phyloP scores from a whole-genome alignment of 371 early-diverging fungal genomes.

The Rhizopus microsporus region DNA sequence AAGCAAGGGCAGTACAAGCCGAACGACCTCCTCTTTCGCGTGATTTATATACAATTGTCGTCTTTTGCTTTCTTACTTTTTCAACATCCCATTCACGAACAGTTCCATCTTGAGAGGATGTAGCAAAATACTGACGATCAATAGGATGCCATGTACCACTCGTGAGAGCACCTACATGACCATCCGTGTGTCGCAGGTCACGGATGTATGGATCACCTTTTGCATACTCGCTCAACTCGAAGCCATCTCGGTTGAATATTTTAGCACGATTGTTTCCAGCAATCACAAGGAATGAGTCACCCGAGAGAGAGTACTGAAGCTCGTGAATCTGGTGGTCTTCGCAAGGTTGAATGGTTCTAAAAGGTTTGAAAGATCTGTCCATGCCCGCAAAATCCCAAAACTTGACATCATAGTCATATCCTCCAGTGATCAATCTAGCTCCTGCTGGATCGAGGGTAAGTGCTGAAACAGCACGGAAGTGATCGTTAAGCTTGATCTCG shows the following conservation, averaged over 20 bases:
- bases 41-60: slow-evolving; percentile 79
- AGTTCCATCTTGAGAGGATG: slow-evolving; percentile 84
- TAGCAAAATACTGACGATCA: slow-evolving; percentile 68
- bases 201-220: slow-evolving; percentile 95
- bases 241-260: slow-evolving; percentile 82
- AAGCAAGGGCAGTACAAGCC: slow-evolving; percentile 64
- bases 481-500: slow-evolving; percentile 68
- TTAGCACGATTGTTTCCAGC: slow-evolving; percentile 75
- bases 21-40: slow-evolving; percentile 74
- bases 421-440: slow-evolving; percentile 76
- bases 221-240: slow-evolving; percentile 67
- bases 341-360: slow-evolving; percentile 79
- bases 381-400: slow-evolving; percentile 94
- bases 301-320: slow-evolving; percentile 75
- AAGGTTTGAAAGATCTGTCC: slow-evolving; percentile 77
- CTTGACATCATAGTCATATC: slow-evolving; percentile 80
- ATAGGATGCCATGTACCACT: slow-evolving; percentile 82
- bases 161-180: slow-evolving; percentile 87
- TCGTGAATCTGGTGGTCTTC: slow-evolving; percentile 87
- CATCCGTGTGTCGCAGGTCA: slow-evolving; percentile 84
- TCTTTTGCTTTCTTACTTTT: slow-evolving; percentile 67
- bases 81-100: slow-evolving; percentile 91
- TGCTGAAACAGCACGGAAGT: slow-evolving; percentile 75
- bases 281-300: slow-evolving; percentile 81
- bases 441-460: slow-evolving; percentile 86